These are phyloP conservation scores for Pseudevernia furfuracea DNA, from an alignment of 495 filamentous ascomycete genomes.

Conservation along the genomic window DNA sequence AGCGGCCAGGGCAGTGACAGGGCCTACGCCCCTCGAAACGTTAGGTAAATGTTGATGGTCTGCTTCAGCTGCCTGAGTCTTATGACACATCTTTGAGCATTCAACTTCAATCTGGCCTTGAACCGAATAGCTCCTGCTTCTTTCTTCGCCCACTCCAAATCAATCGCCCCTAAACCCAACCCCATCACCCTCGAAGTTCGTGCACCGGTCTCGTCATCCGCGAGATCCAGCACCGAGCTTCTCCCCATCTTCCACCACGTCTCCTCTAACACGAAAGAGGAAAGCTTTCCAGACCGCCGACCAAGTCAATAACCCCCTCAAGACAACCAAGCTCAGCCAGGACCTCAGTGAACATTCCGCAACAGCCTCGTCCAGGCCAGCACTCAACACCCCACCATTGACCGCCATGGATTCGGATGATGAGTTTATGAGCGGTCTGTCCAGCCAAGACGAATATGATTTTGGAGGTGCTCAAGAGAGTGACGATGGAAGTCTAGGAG, in stretches of 20 bases:
- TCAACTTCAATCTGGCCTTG: not conserved
- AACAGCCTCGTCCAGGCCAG: conserved; percentile 44
- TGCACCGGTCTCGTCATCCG: conserved; percentile 25
- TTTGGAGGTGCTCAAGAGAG: conserved; percentile 60
- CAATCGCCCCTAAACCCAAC: not conserved
- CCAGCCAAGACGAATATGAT: conserved; percentile 62
- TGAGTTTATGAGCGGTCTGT: conserved; percentile 82
- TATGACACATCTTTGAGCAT: not conserved
- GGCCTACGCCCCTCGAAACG: not conserved
- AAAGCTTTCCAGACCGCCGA: conserved; percentile 71
- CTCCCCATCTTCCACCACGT: conserved; percentile 48
- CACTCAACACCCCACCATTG: conserved; percentile 45
- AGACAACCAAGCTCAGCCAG: conserved; percentile 40
- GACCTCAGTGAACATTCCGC: conserved; percentile 37
- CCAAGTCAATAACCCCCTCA: conserved; percentile 35
- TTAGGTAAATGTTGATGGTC: not conserved
- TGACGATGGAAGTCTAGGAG: conserved; percentile 71
- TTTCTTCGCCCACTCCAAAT: not conserved
- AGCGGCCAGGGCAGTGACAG: no score
- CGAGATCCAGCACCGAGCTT: conserved; percentile 34
- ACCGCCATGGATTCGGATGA: conserved; percentile 89
- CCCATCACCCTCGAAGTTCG: conserved; percentile 16
- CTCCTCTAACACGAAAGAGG: conserved; percentile 71
- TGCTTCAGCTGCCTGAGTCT: conserved; percentile 10
- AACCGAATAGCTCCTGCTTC: not conserved